Base-by-base conservation (phyloP, 140 eudicot genomes). In the Erigeron philadelphicus region DNA sequence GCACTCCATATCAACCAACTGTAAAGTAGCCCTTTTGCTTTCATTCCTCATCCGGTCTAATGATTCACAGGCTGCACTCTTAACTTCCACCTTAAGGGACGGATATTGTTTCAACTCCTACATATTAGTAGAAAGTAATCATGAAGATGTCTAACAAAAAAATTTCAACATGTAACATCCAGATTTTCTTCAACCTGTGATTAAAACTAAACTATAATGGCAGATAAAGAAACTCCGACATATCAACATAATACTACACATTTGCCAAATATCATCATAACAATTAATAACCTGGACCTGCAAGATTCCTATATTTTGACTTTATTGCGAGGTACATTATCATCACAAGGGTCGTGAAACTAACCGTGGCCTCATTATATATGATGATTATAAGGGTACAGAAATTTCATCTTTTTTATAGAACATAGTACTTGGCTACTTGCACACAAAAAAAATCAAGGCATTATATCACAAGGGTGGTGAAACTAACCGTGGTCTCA, bases 1-100 rank as follows among this genome's bases (percentile, higher is more conserved):
- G 49, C 88, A 82, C 72, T 92, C 98, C 98, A 92, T 92, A n/a
- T 92, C 98, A 10, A 92, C 96, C 50, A 92, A 85, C 87, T 88
- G 98, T 60, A 88, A 57, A 57, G 96, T 81, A 13, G 96, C 98
- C 76, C 73, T 84, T 85, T 78, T 88, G 86, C 98, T 88, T 74
- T 92, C 96, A 58, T 73, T 82, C 83, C 82, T 86, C 96, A 88
- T 86, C 75, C 88, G 81, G 9, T 92, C 98, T 66, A 92, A 77
- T 12, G 98, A 79, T 77, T 88, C 98, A 62, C 56, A 61, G 23
- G 96, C 98, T 42, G 98, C 96, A 79, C 58, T 86, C 10, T 66
- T 66, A 16, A 92, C 95, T 78, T 88, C 98, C 69, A 86, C 88
- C 72, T 87, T 81, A 10, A 92, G 87, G 11, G 93, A 82, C 19